A percentile compares a stretch with the other conserved stretches of the same genome.
These are phyloP conservation scores for Carnegiea gigantea DNA, from an alignment of 179 eudicot genomes.

Conservation along the genomic window DNA sequence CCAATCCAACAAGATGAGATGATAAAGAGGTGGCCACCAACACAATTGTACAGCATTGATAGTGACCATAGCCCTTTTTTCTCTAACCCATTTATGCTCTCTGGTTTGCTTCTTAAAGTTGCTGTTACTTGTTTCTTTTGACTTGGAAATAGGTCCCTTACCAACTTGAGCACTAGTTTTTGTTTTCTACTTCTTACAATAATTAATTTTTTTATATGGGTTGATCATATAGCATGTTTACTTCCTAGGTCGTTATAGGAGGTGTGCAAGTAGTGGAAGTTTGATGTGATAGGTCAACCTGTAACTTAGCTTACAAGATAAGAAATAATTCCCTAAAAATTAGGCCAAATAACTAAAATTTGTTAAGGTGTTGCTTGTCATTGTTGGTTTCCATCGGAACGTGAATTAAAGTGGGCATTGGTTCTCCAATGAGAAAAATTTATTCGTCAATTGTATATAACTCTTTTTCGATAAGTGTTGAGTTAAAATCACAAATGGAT, in stretches of 20 bases:
- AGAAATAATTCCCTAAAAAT: background rate
- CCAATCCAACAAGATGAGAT: constrained; percentile 69
- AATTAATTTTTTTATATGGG: background rate
- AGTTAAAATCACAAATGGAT: too few species aligned
- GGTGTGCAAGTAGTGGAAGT: background rate
- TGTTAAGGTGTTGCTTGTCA: too few species aligned
- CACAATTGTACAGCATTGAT: constrained; percentile 50
- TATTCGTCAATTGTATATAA: too few species aligned
- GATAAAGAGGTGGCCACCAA: constrained; percentile 73
- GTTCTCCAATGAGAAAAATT: too few species aligned
- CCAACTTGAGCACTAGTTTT: too few species aligned
- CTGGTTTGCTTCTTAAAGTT: constrained; percentile 58
- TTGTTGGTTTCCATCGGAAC: too few species aligned
- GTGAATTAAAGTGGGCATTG: too few species aligned
- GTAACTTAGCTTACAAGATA: background rate
- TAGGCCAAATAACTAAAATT: background rate
- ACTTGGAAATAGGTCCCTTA: background rate
- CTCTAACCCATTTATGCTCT: constrained; percentile 58
- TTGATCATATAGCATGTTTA: too few species aligned
- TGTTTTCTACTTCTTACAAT: background rate
- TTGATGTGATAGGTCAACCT: background rate
- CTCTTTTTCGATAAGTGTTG: too few species aligned
- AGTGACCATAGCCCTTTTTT: constrained; percentile 82
- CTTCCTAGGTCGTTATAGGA: background rate
- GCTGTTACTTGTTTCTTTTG: constrained; percentile 21